These are phyloP conservation scores for Nematocida displodere DNA, from an alignment of 371 early-diverging fungal species.

Conservation along the genomic window DNA sequence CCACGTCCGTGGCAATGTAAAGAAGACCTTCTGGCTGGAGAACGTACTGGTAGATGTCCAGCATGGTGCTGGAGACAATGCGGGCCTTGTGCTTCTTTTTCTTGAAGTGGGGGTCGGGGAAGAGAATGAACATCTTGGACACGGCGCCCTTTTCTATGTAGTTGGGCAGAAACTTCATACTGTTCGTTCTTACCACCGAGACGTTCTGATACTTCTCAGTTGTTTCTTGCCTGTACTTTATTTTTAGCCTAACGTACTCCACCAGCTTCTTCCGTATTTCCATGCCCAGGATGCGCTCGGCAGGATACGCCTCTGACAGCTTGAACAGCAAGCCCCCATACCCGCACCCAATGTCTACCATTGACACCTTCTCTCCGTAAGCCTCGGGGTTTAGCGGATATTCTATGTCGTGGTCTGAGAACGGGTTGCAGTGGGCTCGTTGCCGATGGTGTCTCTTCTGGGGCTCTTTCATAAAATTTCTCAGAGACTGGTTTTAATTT, in stretches of 20 bases:
- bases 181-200: constrained; percentile 88
- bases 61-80: constrained; percentile 71
- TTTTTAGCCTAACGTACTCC: constrained; percentile 72
- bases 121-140: constrained; percentile 89
- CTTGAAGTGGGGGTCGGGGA: constrained; percentile 98
- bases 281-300: constrained; percentile 86
- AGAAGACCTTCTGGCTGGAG: constrained; percentile 57
- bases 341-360: constrained; percentile 97
- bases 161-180: constrained; percentile 94
- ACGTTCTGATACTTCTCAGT: constrained; percentile 77
- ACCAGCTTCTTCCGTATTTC: constrained; percentile 93
- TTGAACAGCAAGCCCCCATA: constrained; percentile 78
- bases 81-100: constrained; percentile 95
- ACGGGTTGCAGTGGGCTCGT: constrained; percentile 92
- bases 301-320: constrained; percentile 78
- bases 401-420: constrained; percentile 57
- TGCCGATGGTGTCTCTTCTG: constrained; percentile 82
- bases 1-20: constrained; percentile 65
- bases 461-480: constrained; percentile 58
- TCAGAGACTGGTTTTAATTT: constrained; percentile 33
- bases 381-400: constrained; percentile 78
- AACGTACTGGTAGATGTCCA: constrained; percentile 59
- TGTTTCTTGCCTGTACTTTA: constrained; percentile 56
- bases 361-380: constrained; percentile 76
- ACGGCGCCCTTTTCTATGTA: constrained; percentile 84